These are phyloP conservation scores for Beauveria varroae DNA, from an alignment of 2,329 filamentous ascomycete species.

Conservation along the genomic window DNA sequence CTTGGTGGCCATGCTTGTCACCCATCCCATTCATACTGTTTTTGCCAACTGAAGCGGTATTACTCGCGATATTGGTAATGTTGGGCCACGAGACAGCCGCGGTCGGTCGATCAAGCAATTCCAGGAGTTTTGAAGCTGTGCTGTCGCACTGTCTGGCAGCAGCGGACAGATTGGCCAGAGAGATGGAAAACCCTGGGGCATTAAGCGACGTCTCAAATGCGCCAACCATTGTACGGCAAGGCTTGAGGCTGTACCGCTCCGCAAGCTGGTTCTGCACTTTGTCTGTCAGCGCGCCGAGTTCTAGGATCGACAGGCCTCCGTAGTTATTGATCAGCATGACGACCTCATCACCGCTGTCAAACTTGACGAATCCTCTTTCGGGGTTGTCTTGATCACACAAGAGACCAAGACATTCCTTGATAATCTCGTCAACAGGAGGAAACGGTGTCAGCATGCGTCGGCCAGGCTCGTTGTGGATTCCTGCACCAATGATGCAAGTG, in stretches of 20 bases:
- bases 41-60: neutral
- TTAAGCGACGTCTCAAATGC: conserved; percentile 66
- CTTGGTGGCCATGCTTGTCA: too few species aligned
- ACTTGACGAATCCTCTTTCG: conserved; percentile 41
- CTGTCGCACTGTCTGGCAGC: conserved; percentile 37
- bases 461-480: conserved; percentile 59
- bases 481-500: conserved; percentile 57
- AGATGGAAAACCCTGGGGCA: conserved; percentile 62
- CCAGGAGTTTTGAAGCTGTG: conserved; percentile 24
- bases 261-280: conserved; percentile 45
- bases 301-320: conserved; percentile 49
- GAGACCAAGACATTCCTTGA: conserved; percentile 51
- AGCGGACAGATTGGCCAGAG: conserved; percentile 51
- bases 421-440: conserved; percentile 39
- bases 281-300: conserved; percentile 46
- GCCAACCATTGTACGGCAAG: conserved; percentile 50
- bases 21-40: neutral
- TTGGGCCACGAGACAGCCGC: neutral
- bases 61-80: too few species aligned
- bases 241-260: conserved; percentile 38
- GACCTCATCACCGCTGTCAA: conserved; percentile 37
- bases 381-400: conserved; percentile 50
- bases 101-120: neutral
- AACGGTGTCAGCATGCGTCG: conserved; percentile 48
- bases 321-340: conserved; percentile 53